phyloP scores from a whole-genome alignment of 2,329 filamentous ascomycete genomes.

The Exophiala oligosperma region DNA sequence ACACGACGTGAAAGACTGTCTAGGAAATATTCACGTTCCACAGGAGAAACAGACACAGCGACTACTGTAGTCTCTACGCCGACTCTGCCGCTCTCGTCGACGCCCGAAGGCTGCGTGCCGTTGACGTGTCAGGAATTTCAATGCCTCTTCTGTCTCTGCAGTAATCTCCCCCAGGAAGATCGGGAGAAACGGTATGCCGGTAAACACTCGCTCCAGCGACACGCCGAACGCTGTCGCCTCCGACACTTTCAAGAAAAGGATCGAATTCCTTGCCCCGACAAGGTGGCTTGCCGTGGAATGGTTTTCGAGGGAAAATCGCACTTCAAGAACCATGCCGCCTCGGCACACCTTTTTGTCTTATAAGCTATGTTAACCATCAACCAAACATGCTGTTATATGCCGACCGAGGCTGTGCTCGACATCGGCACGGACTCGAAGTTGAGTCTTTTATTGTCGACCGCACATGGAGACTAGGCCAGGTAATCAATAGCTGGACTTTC shows the following conservation, averaged over 20 bases:
- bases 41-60: neutral
- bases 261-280: conserved; percentile 2
- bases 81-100: neutral
- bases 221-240: neutral
- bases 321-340: conserved; percentile 2
- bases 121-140: neutral
- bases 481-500: no score
- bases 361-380: neutral
- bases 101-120: neutral
- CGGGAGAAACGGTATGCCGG: neutral
- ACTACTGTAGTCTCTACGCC: neutral
- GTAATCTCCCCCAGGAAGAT: conserved; percentile 1
- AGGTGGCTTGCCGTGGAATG: neutral
- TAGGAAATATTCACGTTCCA: neutral
- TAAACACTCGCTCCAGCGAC: conserved; percentile 1
- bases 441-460: no score
- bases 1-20: neutral
- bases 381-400: no score
- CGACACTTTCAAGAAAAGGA: neutral
- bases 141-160: neutral
- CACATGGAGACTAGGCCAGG: no score
- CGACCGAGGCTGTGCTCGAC: no score
- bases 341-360: neutral
- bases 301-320: conserved; percentile 1
- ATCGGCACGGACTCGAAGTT: no score